Evolutionary conservation across 2,329 filamentous ascomycete genomes (phyloP).

Genomic region (Meredithiella fracta): DNA sequence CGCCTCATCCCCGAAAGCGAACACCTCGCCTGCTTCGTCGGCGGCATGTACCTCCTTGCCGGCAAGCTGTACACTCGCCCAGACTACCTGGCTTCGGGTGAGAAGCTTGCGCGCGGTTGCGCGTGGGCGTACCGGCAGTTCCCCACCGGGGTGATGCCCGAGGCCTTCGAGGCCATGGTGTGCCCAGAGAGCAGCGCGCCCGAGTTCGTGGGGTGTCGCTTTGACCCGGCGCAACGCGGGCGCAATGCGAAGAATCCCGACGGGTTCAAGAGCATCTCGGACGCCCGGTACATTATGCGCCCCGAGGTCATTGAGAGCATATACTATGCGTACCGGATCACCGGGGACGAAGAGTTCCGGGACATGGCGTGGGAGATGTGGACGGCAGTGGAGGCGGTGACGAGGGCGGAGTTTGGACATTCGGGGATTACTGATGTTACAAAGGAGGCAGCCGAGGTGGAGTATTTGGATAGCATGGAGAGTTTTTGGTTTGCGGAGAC

Average conservation of each 20-base stretch:
- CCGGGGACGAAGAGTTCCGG: constrained; percentile 30
- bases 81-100: constrained; percentile 33
- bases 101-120: constrained; percentile 36
- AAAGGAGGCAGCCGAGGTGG: constrained; percentile 21
- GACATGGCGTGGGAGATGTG: constrained; percentile 39
- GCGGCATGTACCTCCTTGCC: constrained; percentile 53
- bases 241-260: constrained; percentile 25
- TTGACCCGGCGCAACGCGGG: constrained; percentile 17
- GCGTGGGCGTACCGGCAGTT: constrained; percentile 41
- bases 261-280: constrained; percentile 45
- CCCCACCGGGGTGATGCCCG: constrained; percentile 42
- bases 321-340: constrained; percentile 37
- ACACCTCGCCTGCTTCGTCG: constrained; percentile 54
- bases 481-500: constrained; percentile 61
- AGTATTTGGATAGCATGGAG: constrained; percentile 46
- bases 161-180: constrained; percentile 31
- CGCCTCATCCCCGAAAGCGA: constrained; percentile 17
- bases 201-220: constrained; percentile 18
- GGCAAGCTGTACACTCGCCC: constrained; percentile 40
- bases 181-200: constrained; percentile 24
- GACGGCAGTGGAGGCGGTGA: constrained; percentile 28
- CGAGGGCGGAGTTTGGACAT: constrained; percentile 31
- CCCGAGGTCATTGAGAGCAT: constrained; percentile 38
- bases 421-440: constrained; percentile 27
- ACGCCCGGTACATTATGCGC: constrained; percentile 33